A percentile compares a stretch with the other conserved stretches of the same genome.
These are phyloP conservation scores for Pichia nanzhaoensis DNA, from an alignment of 805 yeast species.

Conservation along the genomic window DNA sequence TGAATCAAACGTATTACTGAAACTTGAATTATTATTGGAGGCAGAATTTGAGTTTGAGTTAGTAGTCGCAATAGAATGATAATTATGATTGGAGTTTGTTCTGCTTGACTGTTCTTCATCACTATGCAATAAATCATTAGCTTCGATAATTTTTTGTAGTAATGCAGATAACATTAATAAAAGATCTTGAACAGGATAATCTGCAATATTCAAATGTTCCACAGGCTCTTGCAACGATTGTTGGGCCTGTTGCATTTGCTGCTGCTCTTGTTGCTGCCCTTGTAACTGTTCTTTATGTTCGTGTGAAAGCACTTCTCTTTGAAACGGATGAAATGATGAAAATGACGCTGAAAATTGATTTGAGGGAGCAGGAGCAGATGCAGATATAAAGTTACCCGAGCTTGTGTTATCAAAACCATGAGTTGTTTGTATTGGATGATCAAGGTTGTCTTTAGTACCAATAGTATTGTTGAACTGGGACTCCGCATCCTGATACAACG, in stretches of 20 bases:
- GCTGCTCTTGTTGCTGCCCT: no score
- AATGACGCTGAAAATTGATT: conserved; percentile 8
- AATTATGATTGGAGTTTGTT: no score
- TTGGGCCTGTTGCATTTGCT: no score
- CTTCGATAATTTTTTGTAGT: conserved; percentile 79
- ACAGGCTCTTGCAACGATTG: no score
- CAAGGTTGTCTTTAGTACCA: background rate
- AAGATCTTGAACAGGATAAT: conserved; percentile 74
- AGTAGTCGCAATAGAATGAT: background rate
- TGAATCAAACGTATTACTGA: no score
- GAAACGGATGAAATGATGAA: background rate
- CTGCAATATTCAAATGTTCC: conserved; percentile 64
- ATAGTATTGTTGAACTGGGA: conserved; percentile 3
- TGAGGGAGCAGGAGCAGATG: conserved; percentile 16
- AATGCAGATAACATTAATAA: conserved; percentile 80
- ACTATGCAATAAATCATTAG: conserved; percentile 79
- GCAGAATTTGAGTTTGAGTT: background rate
- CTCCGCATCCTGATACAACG: conserved; percentile 30
- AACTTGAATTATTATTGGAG: background rate
- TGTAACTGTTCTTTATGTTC: conserved; percentile 11
- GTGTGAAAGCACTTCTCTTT: background rate
- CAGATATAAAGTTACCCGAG: conserved; percentile 11
- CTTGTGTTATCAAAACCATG: background rate
- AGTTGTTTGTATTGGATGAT: background rate
- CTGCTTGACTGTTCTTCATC: conserved; percentile 25